phyloP scores from a whole-genome alignment of 2,329 filamentous ascomycete genomes.

The Sporothrix pallida region DNA sequence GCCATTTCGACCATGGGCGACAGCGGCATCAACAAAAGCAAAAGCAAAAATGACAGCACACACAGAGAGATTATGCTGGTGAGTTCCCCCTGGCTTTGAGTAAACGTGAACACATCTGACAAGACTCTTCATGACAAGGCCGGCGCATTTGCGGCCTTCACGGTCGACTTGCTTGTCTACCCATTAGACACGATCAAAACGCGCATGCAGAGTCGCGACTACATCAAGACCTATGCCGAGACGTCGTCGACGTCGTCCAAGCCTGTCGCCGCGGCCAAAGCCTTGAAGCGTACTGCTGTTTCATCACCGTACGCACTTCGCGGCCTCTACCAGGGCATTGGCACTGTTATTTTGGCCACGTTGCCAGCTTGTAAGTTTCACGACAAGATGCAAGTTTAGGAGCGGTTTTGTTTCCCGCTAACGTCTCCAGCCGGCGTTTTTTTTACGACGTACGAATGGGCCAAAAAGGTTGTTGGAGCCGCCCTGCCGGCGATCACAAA shows the following conservation, averaged over 20 bases:
- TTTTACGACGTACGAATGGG: constrained; percentile 85
- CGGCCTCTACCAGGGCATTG: constrained; percentile 86
- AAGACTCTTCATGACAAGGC: constrained; percentile 60
- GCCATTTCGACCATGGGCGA: constrained; percentile 3
- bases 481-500: constrained; percentile 47
- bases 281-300: constrained; percentile 36
- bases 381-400: not conserved
- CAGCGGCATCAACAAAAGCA: not conserved
- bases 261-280: not conserved
- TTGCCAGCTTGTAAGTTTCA: constrained; percentile 74
- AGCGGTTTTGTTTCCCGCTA: not conserved
- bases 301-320: constrained; percentile 59
- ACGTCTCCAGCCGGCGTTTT: constrained; percentile 72
- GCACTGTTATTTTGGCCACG: constrained; percentile 82
- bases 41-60: constrained; percentile 30
- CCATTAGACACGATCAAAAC: constrained; percentile 92
- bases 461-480: constrained; percentile 67
- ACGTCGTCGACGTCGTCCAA: constrained; percentile 20
- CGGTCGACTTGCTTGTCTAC: constrained; percentile 83
- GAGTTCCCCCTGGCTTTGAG: constrained; percentile 21
- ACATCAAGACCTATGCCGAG: constrained; percentile 61
- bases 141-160: constrained; percentile 83
- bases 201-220: constrained; percentile 78
- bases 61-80: constrained; percentile 37
- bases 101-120: not conserved